Base-by-base conservation (phyloP, 2,329 filamentous ascomycete species). In the Ceratocystis cacaofunesta region DNA sequence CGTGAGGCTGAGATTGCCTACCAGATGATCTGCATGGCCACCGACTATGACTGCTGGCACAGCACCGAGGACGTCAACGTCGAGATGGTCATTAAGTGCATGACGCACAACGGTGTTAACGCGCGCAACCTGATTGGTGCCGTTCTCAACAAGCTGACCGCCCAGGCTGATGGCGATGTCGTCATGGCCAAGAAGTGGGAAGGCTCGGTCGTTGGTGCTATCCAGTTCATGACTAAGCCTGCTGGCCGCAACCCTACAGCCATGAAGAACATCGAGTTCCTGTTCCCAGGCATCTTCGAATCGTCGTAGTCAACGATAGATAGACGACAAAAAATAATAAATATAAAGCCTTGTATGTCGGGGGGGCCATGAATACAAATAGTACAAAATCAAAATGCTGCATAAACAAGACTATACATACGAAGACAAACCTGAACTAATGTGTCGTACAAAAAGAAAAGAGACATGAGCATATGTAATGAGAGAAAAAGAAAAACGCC, bases 11-110 rank as follows among this genome's bases (percentile, higher is more conserved):
- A 99, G 79, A 88, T 99, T 71, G 88, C 88, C 44, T 97, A 97
- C 77, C 91, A 95, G 79, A 95, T 96, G 84, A 95, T 99, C 72
- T 96, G 92, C 81, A 99, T 99, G 94, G 90, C 90, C 43, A 99
- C 94, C 32, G 94, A 99, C 79, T 99, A 99, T 76, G 94, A 99
- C 79, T 97, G 92, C 84, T 99, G 94, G 94, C 88, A 92, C 73
- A 85, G 83, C 22, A 83, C 82, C 61, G 88, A 85, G 66, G 89
- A 89, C 69, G 94, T 99, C 68, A 92, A 91, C 68, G 94, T 99
- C 25, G 89, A 92, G 75, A 95, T 97, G 89, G 94, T 99, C 65
- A 90, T 96, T 85, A 88, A 85, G 68, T 90, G 95, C 76, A 99
- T 99, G 94, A 87, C 88, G 74, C 88, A 90, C 70, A 99, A 99